phyloP scores from a whole-genome alignment of 768 basidiomycete species.

The Cyclocybe aegerita region DNA sequence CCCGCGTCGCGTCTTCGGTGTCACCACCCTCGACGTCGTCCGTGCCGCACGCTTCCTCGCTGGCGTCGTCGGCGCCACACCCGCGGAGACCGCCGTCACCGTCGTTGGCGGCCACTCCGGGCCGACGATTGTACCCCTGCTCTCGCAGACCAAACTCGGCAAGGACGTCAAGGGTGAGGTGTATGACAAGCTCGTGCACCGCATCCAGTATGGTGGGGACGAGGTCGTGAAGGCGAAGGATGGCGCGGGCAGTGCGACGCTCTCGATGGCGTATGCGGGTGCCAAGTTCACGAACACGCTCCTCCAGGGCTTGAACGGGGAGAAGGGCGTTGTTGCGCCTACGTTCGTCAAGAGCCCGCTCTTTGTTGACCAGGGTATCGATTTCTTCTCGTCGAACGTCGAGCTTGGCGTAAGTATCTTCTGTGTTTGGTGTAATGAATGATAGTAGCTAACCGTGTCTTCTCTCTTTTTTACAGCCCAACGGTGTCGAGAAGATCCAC shows the following conservation, averaged over 20 bases:
- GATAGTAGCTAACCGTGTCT: constrained; percentile 4
- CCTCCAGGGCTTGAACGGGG: constrained; percentile 83
- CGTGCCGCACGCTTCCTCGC: constrained; percentile 91
- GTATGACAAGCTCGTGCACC: constrained; percentile 78
- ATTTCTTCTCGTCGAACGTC: constrained; percentile 93
- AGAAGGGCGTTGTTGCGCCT: constrained; percentile 82
- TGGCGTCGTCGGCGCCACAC: constrained; percentile 62
- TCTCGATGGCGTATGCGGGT: constrained; percentile 95
- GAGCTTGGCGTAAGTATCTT: constrained; percentile 81
- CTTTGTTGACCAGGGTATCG: constrained; percentile 81
- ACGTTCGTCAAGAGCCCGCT: constrained; percentile 90
- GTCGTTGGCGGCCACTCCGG: constrained; percentile 97
- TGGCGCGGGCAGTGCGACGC: constrained; percentile 89
- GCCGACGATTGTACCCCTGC: constrained; percentile 94
- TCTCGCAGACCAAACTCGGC: constrained; percentile 77
- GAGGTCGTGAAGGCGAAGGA: constrained; percentile 99
- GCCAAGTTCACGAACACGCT: constrained; percentile 86
- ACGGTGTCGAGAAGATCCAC: constrained; percentile 94
- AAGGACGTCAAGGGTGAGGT: constrained; percentile 73
- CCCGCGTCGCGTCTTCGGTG: constrained; percentile 88
- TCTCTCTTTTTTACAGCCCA: constrained; percentile 38
- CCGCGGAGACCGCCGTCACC: constrained; percentile 68
- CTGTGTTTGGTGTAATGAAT: neutral
- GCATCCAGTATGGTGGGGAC: constrained; percentile 98
- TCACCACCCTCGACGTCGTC: constrained; percentile 98